phyloP scores from a whole-genome alignment of 169 alveolate genomes.

The Cystoisospora suis region DNA sequence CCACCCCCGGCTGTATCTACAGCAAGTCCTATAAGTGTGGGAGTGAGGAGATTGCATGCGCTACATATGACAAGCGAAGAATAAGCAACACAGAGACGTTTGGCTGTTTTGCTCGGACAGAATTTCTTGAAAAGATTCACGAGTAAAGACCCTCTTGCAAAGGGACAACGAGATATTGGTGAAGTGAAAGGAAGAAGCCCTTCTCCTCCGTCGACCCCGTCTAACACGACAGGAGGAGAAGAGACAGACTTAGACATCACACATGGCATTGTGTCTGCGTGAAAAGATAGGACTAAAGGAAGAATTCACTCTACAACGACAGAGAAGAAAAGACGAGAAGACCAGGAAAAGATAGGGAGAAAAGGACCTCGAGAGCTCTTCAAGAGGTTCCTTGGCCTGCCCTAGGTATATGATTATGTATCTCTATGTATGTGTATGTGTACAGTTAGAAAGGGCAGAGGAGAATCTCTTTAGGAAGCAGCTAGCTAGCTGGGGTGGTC shows the following conservation, averaged over 20 bases:
- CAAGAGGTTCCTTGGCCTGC: no score
- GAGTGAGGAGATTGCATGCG: conserved; percentile 48
- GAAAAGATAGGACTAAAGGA: no score
- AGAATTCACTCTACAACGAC: neutral
- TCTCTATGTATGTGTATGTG: no score
- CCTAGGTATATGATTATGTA: no score
- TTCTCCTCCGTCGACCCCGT: neutral
- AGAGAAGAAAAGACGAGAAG: neutral
- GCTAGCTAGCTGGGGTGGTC: no score
- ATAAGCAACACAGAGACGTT: neutral
- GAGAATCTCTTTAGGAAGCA: no score
- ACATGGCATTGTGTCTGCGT: neutral
- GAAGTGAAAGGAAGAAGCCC: no score
- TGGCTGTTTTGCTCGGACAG: conserved; percentile 4
- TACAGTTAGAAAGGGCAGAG: no score
- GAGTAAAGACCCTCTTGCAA: no score
- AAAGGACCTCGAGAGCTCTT: no score
- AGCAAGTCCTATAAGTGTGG: conserved; percentile 21
- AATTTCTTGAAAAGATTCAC: neutral
- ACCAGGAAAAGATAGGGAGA: neutral
- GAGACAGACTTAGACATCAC: neutral
- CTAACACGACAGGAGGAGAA: neutral
- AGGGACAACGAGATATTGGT: no score
- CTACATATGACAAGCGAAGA: conserved; percentile 28
- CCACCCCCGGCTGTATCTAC: conserved; percentile 34